Base-by-base conservation (phyloP, 2,329 filamentous ascomycete species). In the Beauveria varroae region DNA sequence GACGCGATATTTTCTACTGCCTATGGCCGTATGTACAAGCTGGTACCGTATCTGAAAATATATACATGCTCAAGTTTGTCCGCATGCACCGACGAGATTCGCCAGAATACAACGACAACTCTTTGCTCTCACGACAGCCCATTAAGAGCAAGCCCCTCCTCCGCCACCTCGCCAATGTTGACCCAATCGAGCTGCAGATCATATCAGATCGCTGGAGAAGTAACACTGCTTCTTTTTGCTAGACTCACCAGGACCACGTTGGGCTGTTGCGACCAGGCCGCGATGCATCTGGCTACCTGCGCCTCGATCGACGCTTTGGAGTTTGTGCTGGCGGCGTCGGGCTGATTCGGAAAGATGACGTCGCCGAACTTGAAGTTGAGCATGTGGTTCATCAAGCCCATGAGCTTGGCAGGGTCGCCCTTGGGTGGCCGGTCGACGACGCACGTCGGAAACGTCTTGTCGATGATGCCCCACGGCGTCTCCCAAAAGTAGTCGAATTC, bases 401-500 rank as follows among this genome's bases (percentile, higher is more conserved):
- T 77, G 37, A 75, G 74, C 28, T 71, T 71, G 22, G 70, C 66
- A 0, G 76, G 67, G 37, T 75, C 70, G 24, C 72, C 75, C 0
- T 70, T 71, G 0, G 70, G 56, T 0, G 90, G 90, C 8, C 89
- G 81, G 68, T 89, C 80, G 3, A 90, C 78, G 12, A 76, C 75
- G 74, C 90, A 93, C 47, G 81, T 82, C 68, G 85, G 85, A 68
- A 89, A 86, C 18, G 75, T 76, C 0, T 80, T 73, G 55, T 82
- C 75, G 1, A 80, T 82, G 64, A 86, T 84, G 65, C 89, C 85
- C 73, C 82, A 93, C 0, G 82, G 79, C 50, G 88, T 93, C 71
- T 93, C 90, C 76, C 88, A 92, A 65, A 88, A 81, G 72, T 85
- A 85, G 26, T 75, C 73, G 68, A 86, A 89, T 69, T 89, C 81